A percentile compares a stretch with the other conserved stretches of the same genome.
These are phyloP conservation scores for Cardamine occulta DNA, from an alignment of 345 rosid genomes.

Conservation along the genomic window DNA sequence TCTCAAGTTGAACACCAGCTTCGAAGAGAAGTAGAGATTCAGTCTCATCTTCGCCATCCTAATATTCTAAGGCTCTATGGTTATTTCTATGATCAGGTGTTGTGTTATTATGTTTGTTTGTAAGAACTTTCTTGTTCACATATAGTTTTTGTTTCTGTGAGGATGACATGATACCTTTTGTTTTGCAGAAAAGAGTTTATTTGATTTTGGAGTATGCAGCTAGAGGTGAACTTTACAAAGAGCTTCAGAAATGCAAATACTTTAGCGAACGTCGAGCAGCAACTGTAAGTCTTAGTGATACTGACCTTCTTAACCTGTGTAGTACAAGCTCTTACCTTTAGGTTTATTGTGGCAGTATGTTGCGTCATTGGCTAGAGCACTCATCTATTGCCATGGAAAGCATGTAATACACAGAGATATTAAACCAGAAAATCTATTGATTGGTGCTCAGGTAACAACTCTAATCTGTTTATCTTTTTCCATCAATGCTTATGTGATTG, in stretches of 20 bases:
- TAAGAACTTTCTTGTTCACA: background rate
- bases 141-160: background rate
- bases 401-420: conserved; percentile 97
- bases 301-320: too few species aligned
- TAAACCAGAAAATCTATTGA: conserved; percentile 88
- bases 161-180: conserved; percentile 2
- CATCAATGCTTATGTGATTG: background rate
- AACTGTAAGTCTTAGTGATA: conserved; percentile 54
- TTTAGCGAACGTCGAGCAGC: conserved; percentile 93
- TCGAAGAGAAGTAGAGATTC: conserved; percentile 92
- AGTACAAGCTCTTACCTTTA: background rate
- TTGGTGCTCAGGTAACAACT: conserved; percentile 74
- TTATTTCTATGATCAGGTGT: conserved; percentile 93
- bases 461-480: background rate
- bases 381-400: conserved; percentile 98
- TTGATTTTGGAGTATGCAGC: conserved; percentile 86
- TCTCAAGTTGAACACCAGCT: conserved; percentile 96
- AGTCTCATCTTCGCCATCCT: conserved; percentile 90
- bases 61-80: conserved; percentile 88
- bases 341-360: conserved; percentile 57
- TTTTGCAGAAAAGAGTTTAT: conserved; percentile 79
- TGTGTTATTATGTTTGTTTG: conserved; percentile 25
- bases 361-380: conserved; percentile 94
- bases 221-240: conserved; percentile 90
- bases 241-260: conserved; percentile 86